Conservation (phyloP, 169 alveolate genomes). For the Amoebophrya sp. region DNA sequence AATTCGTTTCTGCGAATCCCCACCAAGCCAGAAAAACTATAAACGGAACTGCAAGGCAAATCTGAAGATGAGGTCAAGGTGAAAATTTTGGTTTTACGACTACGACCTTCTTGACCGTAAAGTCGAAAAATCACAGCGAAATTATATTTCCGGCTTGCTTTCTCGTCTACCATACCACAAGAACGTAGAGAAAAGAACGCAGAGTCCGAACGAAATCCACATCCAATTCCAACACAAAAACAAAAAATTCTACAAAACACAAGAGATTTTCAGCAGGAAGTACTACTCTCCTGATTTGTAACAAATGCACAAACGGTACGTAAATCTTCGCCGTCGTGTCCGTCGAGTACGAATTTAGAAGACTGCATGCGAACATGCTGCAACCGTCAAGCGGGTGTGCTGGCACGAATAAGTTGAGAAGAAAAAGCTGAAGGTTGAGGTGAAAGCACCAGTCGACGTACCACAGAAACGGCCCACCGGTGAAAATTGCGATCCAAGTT, state of each 20-base stretch:
- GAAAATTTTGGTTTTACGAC: neutral
- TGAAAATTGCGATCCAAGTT: neutral
- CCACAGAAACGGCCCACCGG: constrained; percentile 6
- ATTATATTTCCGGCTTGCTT: neutral
- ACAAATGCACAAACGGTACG: neutral
- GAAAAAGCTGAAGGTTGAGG: neutral
- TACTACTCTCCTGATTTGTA: too few relatives aligned
- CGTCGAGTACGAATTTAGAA: neutral
- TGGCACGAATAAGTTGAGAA: neutral
- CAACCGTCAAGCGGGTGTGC: constrained; percentile 22
- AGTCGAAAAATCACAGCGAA: neutral
- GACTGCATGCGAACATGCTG: neutral
- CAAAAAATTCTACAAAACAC: too few relatives aligned
- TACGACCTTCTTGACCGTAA: too few relatives aligned
- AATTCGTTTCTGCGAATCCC: neutral
- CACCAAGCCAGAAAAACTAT: neutral
- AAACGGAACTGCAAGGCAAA: neutral
- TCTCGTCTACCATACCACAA: neutral
- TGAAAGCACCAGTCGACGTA: constrained; percentile 21
- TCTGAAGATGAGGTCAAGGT: neutral
- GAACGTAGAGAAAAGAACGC: too few relatives aligned
- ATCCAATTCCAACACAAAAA: too few relatives aligned
- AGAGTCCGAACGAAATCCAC: too few relatives aligned
- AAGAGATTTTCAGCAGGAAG: too few relatives aligned
- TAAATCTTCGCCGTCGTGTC: constrained; percentile 3